Evolutionary conservation across 768 basidiomycete species (phyloP).

Genomic region (Nevesoporus exiguus): DNA sequence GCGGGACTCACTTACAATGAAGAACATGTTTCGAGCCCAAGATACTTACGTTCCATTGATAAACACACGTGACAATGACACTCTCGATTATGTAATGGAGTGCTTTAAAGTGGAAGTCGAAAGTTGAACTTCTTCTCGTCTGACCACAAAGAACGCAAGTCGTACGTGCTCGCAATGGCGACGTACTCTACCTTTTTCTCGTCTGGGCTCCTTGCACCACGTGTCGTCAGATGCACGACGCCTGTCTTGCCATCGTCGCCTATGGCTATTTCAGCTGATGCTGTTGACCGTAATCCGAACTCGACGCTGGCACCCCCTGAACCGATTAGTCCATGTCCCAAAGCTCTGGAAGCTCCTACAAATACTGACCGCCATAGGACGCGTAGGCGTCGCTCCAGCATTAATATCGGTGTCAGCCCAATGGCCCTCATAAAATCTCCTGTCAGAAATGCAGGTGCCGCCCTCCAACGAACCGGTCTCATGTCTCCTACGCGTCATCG

Average conservation of each 20-base stretch:
- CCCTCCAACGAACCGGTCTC: constrained; percentile 46
- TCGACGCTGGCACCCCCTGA: constrained; percentile 35
- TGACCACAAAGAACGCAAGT: not conserved
- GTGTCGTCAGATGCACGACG: constrained; percentile 24
- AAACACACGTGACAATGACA: constrained; percentile 13
- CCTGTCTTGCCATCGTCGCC: constrained; percentile 27
- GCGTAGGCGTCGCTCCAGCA: constrained; percentile 60
- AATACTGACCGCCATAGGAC: constrained; percentile 39
- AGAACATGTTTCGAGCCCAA: constrained; percentile 48
- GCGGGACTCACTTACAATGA: constrained; percentile 51
- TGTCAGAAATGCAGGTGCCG: constrained; percentile 45
- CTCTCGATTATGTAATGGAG: constrained; percentile 18
- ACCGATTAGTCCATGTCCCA: constrained; percentile 27
- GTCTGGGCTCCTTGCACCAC: constrained; percentile 61
- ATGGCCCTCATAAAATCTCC: constrained; percentile 60
- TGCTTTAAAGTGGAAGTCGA: constrained; percentile 11
- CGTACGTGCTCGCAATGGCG: constrained; percentile 30
- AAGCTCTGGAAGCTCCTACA: constrained; percentile 16
- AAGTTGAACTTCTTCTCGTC: constrained; percentile 17
- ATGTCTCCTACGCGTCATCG: constrained; percentile 40
- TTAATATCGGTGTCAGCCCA: constrained; percentile 52
- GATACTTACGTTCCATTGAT: not conserved
- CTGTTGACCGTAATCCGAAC: constrained; percentile 37
- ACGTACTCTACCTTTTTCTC: constrained; percentile 68
- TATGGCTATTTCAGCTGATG: constrained; percentile 21